These are phyloP conservation scores for Pisolithus marmoratus DNA, from an alignment of 768 basidiomycete species.

Conservation along the genomic window DNA sequence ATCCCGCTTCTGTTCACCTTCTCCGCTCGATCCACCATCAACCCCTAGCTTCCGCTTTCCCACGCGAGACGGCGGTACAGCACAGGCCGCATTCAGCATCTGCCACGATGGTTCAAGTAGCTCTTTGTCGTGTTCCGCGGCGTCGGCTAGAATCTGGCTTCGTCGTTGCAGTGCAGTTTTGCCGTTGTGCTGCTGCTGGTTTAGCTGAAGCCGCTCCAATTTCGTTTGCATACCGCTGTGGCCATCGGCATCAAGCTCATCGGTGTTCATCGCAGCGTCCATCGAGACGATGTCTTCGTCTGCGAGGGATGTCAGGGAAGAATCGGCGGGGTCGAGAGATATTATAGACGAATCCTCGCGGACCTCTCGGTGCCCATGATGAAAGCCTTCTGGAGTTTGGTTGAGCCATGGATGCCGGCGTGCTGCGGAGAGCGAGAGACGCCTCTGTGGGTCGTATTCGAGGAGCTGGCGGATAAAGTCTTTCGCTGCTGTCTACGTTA, in stretches of 20 bases:
- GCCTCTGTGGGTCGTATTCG: slow-evolving; percentile 50
- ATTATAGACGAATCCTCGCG: slow-evolving; percentile 3
- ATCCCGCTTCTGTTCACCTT: slow-evolving; percentile 9
- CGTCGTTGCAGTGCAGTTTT: slow-evolving; percentile 36
- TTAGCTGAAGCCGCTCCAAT: slow-evolving; percentile 30
- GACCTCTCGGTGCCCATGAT: slow-evolving; percentile 1
- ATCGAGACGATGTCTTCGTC: slow-evolving; percentile 14
- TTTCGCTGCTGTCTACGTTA: slow-evolving; percentile 39
- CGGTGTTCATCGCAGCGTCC: slow-evolving; percentile 9
- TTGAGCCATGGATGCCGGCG: slow-evolving; percentile 74
- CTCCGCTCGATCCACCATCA: slow-evolving; percentile 22
- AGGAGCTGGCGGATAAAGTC: slow-evolving; percentile 68
- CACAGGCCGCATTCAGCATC: slow-evolving; percentile 38
- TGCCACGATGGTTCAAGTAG: slow-evolving; percentile 52
- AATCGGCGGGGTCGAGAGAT: slow-evolving; percentile 8
- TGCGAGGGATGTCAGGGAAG: slow-evolving; percentile 17
- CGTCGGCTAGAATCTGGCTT: slow-evolving; percentile 41
- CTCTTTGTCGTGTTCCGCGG: slow-evolving; percentile 35
- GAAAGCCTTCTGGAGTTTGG: background rate
- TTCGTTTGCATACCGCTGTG: slow-evolving; percentile 26
- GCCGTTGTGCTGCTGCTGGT: slow-evolving; percentile 8
- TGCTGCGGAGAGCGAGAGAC: slow-evolving; percentile 71
- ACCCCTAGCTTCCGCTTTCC: slow-evolving; percentile 35
- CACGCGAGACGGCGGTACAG: slow-evolving; percentile 16
- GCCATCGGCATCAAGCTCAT: slow-evolving; percentile 8